phyloP scores from a whole-genome alignment of 2,329 filamentous ascomycete species.

The Neofusicoccum sp. region DNA sequence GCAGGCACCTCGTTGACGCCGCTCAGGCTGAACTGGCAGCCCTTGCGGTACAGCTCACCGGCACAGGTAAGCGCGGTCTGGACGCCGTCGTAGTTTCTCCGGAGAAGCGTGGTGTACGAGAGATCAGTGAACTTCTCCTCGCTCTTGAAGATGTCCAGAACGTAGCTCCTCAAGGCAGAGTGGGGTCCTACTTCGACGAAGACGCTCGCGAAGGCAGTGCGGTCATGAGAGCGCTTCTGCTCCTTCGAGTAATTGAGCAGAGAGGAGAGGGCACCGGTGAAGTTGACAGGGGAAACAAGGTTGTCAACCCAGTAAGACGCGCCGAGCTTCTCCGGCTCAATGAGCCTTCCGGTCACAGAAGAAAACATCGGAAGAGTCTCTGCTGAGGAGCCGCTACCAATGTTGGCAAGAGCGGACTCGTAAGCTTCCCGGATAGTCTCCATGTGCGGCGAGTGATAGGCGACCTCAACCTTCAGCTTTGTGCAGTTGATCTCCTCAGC shows the following conservation, averaged over 20 bases:
- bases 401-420: not conserved
- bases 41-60: slow-evolving; percentile 23
- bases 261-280: slow-evolving; percentile 19
- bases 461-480: slow-evolving; percentile 41
- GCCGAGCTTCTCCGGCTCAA: not conserved
- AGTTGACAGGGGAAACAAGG: not conserved
- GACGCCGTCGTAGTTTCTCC: not conserved
- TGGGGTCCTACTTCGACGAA: slow-evolving; percentile 31
- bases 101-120: not conserved
- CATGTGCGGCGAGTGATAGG: slow-evolving; percentile 49
- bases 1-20: slow-evolving; percentile 22
- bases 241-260: slow-evolving; percentile 19
- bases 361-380: not conserved
- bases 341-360: not conserved
- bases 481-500: slow-evolving; percentile 38
- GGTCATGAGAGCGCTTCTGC: slow-evolving; percentile 22
- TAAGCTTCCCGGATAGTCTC: slow-evolving; percentile 30
- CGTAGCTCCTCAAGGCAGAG: slow-evolving; percentile 27
- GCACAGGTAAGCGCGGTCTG: slow-evolving; percentile 18
- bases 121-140: slow-evolving; percentile 23
- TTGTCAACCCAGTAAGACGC: slow-evolving; percentile 1
- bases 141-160: not conserved
- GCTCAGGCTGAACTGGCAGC: slow-evolving; percentile 22
- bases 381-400: not conserved
- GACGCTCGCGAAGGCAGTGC: not conserved